phyloP scores from a whole-genome alignment of 1,284 basidiomycete species.

The Takashimella koratensis region DNA sequence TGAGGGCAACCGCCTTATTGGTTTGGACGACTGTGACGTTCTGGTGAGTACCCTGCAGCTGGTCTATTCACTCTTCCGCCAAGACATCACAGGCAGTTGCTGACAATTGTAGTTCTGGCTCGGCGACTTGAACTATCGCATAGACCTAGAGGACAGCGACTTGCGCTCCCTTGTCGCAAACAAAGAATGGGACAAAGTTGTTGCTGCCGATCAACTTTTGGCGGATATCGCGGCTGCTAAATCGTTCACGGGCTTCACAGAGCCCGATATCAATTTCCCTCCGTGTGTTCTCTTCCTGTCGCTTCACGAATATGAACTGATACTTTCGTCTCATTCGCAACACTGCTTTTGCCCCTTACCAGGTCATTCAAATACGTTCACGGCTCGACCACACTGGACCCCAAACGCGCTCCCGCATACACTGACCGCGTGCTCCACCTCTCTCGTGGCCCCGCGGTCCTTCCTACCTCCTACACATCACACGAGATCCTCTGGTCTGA shows the following conservation, averaged over 20 bases:
- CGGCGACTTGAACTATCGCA: constrained; percentile 44
- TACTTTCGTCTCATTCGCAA: no score
- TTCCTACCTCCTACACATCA: constrained; percentile 22
- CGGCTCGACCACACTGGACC: constrained; percentile 35
- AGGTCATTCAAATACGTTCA: constrained; percentile 46
- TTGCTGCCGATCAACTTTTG: constrained; percentile 38
- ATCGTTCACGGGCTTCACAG: constrained; percentile 36
- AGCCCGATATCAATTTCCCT: constrained; percentile 33
- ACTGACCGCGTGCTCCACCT: constrained; percentile 38
- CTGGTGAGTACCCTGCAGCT: constrained; percentile 20
- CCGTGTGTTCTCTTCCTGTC: constrained; percentile 29
- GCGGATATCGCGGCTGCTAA: constrained; percentile 31
- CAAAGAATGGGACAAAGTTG: constrained; percentile 27
- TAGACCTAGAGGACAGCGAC: constrained; percentile 33
- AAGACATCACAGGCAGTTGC: no score
- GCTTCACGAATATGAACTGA: no score
- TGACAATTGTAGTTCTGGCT: constrained; percentile 43
- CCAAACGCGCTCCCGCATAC: constrained; percentile 38
- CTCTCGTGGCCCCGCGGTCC: constrained; percentile 6
- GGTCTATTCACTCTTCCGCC: no score
- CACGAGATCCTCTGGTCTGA: constrained; percentile 44
- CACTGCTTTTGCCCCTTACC: no score
- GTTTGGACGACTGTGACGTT: constrained; percentile 32
- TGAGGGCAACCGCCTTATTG: constrained; percentile 14
- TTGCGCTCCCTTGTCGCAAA: constrained; percentile 26